A percentile compares a stretch with the other conserved stretches of the same genome.
These are phyloP conservation scores for Hymenoscyphus scutula DNA, from an alignment of 2,329 filamentous ascomycete genomes.

Conservation along the genomic window DNA sequence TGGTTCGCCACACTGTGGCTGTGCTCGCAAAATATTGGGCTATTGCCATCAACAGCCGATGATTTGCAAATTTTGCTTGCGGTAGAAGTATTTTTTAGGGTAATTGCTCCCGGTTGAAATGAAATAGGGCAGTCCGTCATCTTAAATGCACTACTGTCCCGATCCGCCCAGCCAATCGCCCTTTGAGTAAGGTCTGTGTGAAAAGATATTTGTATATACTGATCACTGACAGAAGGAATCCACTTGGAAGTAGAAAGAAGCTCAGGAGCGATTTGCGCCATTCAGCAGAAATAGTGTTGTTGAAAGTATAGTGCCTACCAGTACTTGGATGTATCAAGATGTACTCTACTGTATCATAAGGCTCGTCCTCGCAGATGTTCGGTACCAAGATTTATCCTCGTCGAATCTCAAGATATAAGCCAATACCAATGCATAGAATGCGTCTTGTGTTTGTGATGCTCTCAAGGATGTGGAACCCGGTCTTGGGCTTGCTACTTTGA, in stretches of 20 bases:
- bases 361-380: neutral
- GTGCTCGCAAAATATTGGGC: neutral
- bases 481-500: neutral
- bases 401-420: neutral
- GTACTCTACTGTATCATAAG: too few species aligned
- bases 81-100: neutral
- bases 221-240: too few species aligned
- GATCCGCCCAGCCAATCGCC: neutral
- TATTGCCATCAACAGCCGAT: neutral
- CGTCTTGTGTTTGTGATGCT: neutral
- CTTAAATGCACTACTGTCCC: neutral
- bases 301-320: too few species aligned
- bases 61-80: neutral
- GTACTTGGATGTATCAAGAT: neutral
- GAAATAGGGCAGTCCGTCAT: neutral
- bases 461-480: neutral
- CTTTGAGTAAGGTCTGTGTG: neutral
- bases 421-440: neutral
- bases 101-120: neutral
- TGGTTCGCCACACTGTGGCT: slow-evolving; percentile 1
- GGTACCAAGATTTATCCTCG: neutral
- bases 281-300: too few species aligned
- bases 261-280: too few species aligned
- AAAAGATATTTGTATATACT: neutral
- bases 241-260: too few species aligned